Conservation (phyloP, 495 filamentous ascomycete species). For the Xylaria curta region DNA sequence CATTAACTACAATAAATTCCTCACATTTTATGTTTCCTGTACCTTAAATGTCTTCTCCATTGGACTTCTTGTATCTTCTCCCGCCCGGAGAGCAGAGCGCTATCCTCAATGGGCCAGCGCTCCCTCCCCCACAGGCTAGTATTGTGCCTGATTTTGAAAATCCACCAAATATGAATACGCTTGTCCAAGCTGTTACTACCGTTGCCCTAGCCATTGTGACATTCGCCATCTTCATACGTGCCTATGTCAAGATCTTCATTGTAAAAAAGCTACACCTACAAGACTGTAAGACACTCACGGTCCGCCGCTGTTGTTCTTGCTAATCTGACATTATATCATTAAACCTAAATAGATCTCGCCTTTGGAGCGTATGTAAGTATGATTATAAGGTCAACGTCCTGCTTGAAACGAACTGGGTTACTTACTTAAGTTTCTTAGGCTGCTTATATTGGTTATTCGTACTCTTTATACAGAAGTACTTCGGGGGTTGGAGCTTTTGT, state of each 20-base stretch:
- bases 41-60: slow-evolving; percentile 12
- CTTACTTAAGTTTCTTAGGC: not conserved
- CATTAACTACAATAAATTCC: not conserved
- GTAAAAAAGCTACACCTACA: slow-evolving; percentile 19
- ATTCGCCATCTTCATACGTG: slow-evolving; percentile 17
- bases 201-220: slow-evolving; percentile 26
- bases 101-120: slow-evolving; percentile 29
- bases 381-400: not conserved
- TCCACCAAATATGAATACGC: slow-evolving; percentile 33
- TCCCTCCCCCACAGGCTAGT: slow-evolving; percentile 29
- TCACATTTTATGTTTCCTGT: not conserved
- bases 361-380: not conserved
- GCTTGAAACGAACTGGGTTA: not conserved
- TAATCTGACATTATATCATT: not conserved
- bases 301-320: not conserved
- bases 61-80: slow-evolving; percentile 23
- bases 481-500: slow-evolving; percentile 30
- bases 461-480: not conserved
- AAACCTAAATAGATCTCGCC: not conserved
- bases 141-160: slow-evolving; percentile 28
- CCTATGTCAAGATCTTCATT: slow-evolving; percentile 22
- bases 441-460: not conserved
- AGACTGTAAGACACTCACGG: slow-evolving; percentile 8
- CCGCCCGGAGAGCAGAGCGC: slow-evolving; percentile 18
- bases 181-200: slow-evolving; percentile 20